These are phyloP conservation scores for Kwoniella sp. DNA, from an alignment of 768 basidiomycete species.

Conservation along the genomic window DNA sequence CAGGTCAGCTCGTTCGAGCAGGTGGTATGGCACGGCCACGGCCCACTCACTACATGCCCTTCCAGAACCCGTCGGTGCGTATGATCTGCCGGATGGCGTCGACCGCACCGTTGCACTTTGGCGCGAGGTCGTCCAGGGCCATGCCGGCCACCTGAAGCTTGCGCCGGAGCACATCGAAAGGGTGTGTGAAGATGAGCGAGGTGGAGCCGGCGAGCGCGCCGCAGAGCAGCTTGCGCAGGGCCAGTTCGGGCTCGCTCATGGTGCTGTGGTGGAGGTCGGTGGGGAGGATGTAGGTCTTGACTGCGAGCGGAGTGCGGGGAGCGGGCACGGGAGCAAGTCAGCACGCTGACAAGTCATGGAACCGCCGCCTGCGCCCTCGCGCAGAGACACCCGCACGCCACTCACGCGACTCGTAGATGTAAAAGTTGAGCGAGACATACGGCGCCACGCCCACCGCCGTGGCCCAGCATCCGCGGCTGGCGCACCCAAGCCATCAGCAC, in stretches of 20 bases:
- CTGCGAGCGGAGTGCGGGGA: no score
- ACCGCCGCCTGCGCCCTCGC: no score
- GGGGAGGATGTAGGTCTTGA: conserved; percentile 33
- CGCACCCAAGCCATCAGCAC: background rate
- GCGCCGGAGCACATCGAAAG: conserved; percentile 86
- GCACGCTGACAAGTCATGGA: no score
- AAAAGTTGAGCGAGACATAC: conserved; percentile 73
- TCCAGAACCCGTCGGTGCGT: conserved; percentile 62
- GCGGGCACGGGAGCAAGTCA: no score
- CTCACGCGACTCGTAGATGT: conserved; percentile 83
- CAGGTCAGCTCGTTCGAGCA: background rate
- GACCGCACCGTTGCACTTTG: conserved; percentile 71
- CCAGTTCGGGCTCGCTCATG: conserved; percentile 22
- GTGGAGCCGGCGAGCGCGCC: conserved; percentile 84
- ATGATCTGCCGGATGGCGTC: conserved; percentile 70
- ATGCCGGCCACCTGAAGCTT: conserved; percentile 69
- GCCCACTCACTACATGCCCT: conserved; percentile 48
- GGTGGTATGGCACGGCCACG: background rate
- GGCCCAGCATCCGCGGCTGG: conserved; percentile 40
- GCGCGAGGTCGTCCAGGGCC: conserved; percentile 52
- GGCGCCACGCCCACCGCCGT: conserved; percentile 73
- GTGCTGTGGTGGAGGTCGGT: background rate
- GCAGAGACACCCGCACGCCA: no score
- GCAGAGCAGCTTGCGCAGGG: conserved; percentile 62
- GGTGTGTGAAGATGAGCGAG: conserved; percentile 91